Base-by-base conservation (phyloP, 2,329 filamentous ascomycete genomes). In the Pestalotiopsis sp. region DNA sequence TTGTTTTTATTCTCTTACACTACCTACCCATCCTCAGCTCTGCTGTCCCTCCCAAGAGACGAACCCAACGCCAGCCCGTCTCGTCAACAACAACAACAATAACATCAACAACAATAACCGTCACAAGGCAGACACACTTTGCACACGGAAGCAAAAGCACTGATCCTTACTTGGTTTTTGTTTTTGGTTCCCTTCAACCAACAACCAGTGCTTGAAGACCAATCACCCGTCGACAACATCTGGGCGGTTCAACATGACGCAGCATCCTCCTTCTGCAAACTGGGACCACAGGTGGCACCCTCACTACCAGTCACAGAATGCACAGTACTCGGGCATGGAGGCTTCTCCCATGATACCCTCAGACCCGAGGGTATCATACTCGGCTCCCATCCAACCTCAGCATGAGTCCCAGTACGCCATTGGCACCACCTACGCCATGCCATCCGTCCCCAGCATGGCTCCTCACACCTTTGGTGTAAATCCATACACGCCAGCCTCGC, bases 271-370 rank as follows among this genome's bases (percentile, higher is more conserved):
- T 61, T 75, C 81, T 72, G 80, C 83, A 66, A 81, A 79, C 79
- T 90, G 88, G 88, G 84, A 82, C 74, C 86, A 86, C 73, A 52
- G 45, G 45, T 89, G 86, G 85, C 79, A 83, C 72, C 78, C 84
- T 69, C 86, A 87, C 57, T 82, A 87, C 59, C 80, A 80, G 14
- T n/a, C 17, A 58, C 72, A 75, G 7, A 72, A 71, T 61, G 52
- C 75, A 27, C 84, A 85, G 49, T 88, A 86, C 73, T 70, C 75
- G 69, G 82, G 86, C 77, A 84, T 88, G 81, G 84, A 85, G 62
- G 73, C 80, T 31, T 79, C 81, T 20, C 75, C 78, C 27, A 80
- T 87, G 72, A 79, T 88, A 72, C 80, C 82, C 7, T 89, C 87
- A 77, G 84, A 87, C 73, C 79, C 83, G 9, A 81, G 83, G 70